Evolutionary conservation across 1,139 yeast genomes (phyloP), one percentile per base, ranked within the genome.

Genomic region (Lipomyces yarrowii): DNA sequence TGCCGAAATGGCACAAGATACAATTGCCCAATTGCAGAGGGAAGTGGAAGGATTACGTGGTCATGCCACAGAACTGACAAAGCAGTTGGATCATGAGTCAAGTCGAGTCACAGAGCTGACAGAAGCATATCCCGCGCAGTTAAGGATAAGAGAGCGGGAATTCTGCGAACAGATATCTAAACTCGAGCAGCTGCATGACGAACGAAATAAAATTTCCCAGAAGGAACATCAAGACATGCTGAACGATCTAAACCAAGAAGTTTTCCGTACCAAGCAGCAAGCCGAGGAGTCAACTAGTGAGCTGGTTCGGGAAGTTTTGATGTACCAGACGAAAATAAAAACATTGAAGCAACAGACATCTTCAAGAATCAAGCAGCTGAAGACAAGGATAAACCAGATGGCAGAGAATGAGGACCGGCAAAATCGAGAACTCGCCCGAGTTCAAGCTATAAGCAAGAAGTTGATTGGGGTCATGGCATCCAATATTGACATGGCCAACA

Each of bases 381-480:
- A 46, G 13, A 26, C 54, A 21, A 13, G 30, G 53, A 60, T 53
- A 21, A 10, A 11, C 32, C 26, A 55, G 21, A 39, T 60, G 58
- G 30, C 26, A 21, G 57, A 52, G 23, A 18, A 26, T 26, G 57
- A 52, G 18, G 58, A 54, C 11, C 23, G 26, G 13, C 62, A 52
- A 33, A 35, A 26, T 8, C 54, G 37, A 39, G 62, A 60, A 33
- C 48, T 60, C 26, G 48, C 39, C 15, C 37, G 62, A 5, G 39
- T 60, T 18, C 62, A 60, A 42, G 51, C 62, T 21, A 35, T 60
- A 5, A 54, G 58, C 37, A 60, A 52, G 39, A 53, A 39, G 21
- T 42, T 60, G 26, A 54, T 60, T 53, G 62, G 58, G 4, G 33
- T 60, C 21, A 60, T 53, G 62, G 58, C 58, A 11, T 54, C 62